Evolutionary conservation across 352 stramenopile genomes (phyloP).

Genomic region (Pythium dissimile): DNA sequence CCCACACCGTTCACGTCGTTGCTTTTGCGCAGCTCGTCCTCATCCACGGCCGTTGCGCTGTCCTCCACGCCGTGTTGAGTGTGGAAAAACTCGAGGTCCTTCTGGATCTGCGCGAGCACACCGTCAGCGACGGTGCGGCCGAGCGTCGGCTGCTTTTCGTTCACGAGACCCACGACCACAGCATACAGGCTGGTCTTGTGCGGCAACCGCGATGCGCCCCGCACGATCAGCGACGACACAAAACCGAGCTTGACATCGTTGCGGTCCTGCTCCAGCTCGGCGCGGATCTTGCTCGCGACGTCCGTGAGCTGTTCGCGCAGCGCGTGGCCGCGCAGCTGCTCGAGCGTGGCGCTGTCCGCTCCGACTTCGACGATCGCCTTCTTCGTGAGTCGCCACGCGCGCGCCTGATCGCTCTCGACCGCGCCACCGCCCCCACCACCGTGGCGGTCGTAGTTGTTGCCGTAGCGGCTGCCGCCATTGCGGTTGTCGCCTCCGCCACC

Average conservation of each 20-base stretch:
- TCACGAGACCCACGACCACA: conserved; percentile 63
- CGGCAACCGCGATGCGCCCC: conserved; percentile 42
- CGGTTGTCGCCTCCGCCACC: conserved; percentile 31
- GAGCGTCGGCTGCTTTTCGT: conserved; percentile 53
- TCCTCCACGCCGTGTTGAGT: conserved; percentile 18
- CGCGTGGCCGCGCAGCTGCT: conserved; percentile 26
- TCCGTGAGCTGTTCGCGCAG: conserved; percentile 50
- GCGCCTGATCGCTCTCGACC: conserved; percentile 59
- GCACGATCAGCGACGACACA: conserved; percentile 53
- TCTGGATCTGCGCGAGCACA: conserved; percentile 38
- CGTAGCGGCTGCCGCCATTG: conserved; percentile 33
- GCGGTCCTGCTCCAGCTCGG: conserved; percentile 47
- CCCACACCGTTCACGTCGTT: conserved; percentile 31
- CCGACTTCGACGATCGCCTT: conserved; percentile 72
- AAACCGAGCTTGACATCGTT: conserved; percentile 58
- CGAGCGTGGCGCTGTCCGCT: conserved; percentile 30
- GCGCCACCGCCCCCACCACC: conserved; percentile 12
- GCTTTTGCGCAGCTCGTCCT: conserved; percentile 25
- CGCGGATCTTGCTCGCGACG: conserved; percentile 36
- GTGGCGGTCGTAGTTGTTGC: conserved; percentile 26
- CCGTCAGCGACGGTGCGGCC: conserved; percentile 46
- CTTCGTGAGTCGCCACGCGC: conserved; percentile 68
- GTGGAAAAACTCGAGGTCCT: conserved; percentile 57
- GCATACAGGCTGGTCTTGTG: conserved; percentile 77
- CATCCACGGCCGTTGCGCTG: conserved; percentile 20